A percentile compares a stretch with the other conserved stretches of the same genome.
These are phyloP conservation scores for Akanthomyces dipterigenus DNA, from an alignment of 2,329 filamentous ascomycete genomes.

Conservation along the genomic window DNA sequence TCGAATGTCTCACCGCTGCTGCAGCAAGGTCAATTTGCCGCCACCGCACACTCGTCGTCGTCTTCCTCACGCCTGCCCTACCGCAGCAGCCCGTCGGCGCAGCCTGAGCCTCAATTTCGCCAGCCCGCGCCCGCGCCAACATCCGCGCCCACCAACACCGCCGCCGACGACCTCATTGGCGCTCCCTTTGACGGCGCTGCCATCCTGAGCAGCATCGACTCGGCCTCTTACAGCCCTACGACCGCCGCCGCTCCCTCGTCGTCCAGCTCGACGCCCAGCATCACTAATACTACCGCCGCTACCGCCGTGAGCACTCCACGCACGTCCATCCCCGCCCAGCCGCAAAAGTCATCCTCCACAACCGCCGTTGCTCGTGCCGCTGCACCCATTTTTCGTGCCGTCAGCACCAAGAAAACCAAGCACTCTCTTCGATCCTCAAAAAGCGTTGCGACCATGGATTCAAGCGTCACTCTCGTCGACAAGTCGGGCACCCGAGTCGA, in stretches of 20 bases:
- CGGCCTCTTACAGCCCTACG: constrained; percentile 29
- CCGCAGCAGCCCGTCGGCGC: constrained; percentile 16
- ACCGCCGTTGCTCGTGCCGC: constrained; percentile 34
- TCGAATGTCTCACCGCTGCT: constrained; percentile 42
- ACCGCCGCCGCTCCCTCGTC: neutral
- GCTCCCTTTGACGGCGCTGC: constrained; percentile 59
- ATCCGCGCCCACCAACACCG: constrained; percentile 19
- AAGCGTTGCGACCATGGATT: constrained; percentile 39
- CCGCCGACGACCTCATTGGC: constrained; percentile 55
- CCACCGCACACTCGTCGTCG: constrained; percentile 17
- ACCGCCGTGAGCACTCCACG: constrained; percentile 16
- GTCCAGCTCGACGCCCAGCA: constrained; percentile 24
- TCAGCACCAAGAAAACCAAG: constrained; percentile 39
- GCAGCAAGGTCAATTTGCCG: constrained; percentile 38
- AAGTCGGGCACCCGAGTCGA: constrained; percentile 28
- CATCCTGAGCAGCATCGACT: constrained; percentile 55
- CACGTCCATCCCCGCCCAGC: constrained; percentile 22
- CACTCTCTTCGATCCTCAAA: constrained; percentile 54
- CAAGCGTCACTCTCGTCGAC: constrained; percentile 20
- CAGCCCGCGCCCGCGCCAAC: constrained; percentile 13
- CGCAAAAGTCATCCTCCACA: constrained; percentile 24
- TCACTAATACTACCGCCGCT: constrained; percentile 21
- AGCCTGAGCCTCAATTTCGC: constrained; percentile 22
- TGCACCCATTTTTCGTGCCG: constrained; percentile 43
- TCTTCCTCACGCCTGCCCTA: constrained; percentile 1